Evolutionary conservation across 352 stramenopile genomes (phyloP).

Genomic region (Globisporangium nagaii): DNA sequence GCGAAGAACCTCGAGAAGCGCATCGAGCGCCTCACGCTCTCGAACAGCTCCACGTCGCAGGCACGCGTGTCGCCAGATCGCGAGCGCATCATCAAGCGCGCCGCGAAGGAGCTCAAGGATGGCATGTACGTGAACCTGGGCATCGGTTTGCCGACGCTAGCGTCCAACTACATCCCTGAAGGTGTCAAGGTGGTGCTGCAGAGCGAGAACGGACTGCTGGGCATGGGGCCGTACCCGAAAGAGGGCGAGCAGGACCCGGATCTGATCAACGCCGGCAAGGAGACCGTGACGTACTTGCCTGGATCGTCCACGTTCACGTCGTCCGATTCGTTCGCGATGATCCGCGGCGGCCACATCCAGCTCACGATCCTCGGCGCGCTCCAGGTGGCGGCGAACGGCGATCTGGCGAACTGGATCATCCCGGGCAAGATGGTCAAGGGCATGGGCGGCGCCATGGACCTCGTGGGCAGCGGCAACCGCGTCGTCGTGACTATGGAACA

Average conservation of each 20-base stretch:
- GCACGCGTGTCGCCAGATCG: conserved; percentile 70
- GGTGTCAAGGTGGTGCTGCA: conserved; percentile 94
- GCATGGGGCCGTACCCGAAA: conserved; percentile 90
- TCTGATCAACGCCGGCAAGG: conserved; percentile 97
- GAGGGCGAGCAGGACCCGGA: conserved; percentile 89
- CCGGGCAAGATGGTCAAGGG: conserved; percentile 96
- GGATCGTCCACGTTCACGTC: conserved; percentile 93
- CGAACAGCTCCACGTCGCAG: conserved; percentile 54
- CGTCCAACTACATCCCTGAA: conserved; percentile 93
- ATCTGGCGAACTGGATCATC: conserved; percentile 96
- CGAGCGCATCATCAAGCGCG: conserved; percentile 92
- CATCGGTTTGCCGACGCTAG: conserved; percentile 94
- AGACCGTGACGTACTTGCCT: conserved; percentile 92
- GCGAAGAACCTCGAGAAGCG: conserved; percentile 88
- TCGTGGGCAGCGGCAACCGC: conserved; percentile 89
- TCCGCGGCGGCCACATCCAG: conserved; percentile 93
- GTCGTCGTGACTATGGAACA: conserved; percentile 98
- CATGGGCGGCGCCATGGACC: conserved; percentile 98
- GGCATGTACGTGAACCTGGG: conserved; percentile 98
- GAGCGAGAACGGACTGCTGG: conserved; percentile 95
- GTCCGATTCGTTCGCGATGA: conserved; percentile 96
- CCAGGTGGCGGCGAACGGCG: conserved; percentile 90
- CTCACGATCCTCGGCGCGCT: conserved; percentile 95
- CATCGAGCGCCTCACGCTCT: conserved; percentile 92
- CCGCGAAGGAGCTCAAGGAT: conserved; percentile 84